These are phyloP conservation scores for Exophiala aquamarina DNA, from an alignment of 2,329 filamentous ascomycete species.

Conservation along the genomic window DNA sequence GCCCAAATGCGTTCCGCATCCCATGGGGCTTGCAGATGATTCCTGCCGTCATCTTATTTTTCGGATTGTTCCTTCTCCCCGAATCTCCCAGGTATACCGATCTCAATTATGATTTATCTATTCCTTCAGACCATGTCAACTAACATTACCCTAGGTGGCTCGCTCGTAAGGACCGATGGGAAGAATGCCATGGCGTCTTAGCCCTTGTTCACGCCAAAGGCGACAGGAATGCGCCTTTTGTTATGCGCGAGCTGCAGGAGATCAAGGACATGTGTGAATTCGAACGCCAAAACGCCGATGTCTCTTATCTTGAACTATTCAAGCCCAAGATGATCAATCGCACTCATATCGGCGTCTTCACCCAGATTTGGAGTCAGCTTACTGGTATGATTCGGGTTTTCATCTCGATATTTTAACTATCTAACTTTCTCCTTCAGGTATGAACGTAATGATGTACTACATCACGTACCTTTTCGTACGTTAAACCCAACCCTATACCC, in stretches of 20 bases:
- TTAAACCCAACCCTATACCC: too few species aligned
- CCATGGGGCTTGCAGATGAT: constrained; percentile 50
- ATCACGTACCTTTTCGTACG: constrained; percentile 40
- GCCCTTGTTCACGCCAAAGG: constrained; percentile 48
- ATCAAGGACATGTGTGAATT: constrained; percentile 43
- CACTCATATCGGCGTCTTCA: constrained; percentile 55
- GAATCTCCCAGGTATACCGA: constrained; percentile 48
- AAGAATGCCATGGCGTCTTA: constrained; percentile 46
- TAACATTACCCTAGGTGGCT: too few species aligned
- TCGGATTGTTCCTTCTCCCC: constrained; percentile 48
- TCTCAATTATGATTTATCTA: too few species aligned
- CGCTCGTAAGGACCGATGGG: constrained; percentile 46
- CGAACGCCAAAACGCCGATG: constrained; percentile 40
- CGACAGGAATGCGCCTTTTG: constrained; percentile 45
- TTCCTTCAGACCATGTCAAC: too few species aligned
- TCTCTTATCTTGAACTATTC: constrained; percentile 44
- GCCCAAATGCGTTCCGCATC: constrained; percentile 44
- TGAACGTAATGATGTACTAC: constrained; percentile 35
- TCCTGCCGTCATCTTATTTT: constrained; percentile 45
- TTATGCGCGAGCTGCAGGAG: constrained; percentile 51
- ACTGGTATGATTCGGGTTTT: constrained; percentile 35
- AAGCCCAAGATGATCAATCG: constrained; percentile 60
- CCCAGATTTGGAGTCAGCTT: constrained; percentile 59
- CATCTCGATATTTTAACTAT: constrained; percentile 9
- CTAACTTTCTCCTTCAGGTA: constrained; percentile 8